phyloP scores from a whole-genome alignment of 2,329 filamentous ascomycete species.

The Zalaria sp. region DNA sequence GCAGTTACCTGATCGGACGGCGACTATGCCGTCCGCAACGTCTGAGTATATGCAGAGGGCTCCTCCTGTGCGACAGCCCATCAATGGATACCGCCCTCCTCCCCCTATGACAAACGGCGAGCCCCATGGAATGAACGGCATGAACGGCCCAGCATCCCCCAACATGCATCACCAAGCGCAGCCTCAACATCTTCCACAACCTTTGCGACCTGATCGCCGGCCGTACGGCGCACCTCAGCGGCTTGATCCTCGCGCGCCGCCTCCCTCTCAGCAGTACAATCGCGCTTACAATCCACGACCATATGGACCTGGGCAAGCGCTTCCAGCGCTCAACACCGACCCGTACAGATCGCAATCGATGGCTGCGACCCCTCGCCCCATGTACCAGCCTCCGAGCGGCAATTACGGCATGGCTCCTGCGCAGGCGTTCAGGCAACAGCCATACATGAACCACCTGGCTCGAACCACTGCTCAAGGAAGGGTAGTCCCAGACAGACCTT shows the following conservation, averaged over 20 bases:
- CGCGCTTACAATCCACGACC: constrained; percentile 18
- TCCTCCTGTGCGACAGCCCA: constrained; percentile 42
- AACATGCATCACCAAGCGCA: constrained; percentile 25
- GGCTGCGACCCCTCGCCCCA: constrained; percentile 59
- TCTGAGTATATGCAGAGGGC: constrained; percentile 45
- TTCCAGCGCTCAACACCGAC: constrained; percentile 65
- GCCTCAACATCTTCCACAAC: constrained; percentile 46
- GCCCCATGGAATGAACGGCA: constrained; percentile 14
- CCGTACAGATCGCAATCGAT: constrained; percentile 87
- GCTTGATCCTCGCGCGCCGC: constrained; percentile 45
- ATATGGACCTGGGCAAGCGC: constrained; percentile 13
- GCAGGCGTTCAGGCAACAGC: constrained; percentile 64
- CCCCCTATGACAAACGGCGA: constrained; percentile 23
- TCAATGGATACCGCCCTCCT: constrained; percentile 22
- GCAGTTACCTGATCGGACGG: constrained; percentile 54
- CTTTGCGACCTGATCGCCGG: constrained; percentile 47
- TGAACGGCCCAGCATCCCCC: constrained; percentile 7
- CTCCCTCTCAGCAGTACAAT: constrained; percentile 31
- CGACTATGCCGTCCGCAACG: constrained; percentile 44
- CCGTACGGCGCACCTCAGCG: constrained; percentile 63
- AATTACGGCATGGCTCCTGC: constrained; percentile 50
- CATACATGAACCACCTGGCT: constrained; percentile 54
- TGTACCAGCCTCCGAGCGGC: constrained; percentile 50
- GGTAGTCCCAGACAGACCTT: constrained; percentile 73
- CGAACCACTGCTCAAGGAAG: constrained; percentile 84